A percentile compares a stretch with the other conserved stretches of the same genome.
These are phyloP conservation scores for Dioscorea dumetorum DNA, from an alignment of 106 monocot species.

Conservation along the genomic window DNA sequence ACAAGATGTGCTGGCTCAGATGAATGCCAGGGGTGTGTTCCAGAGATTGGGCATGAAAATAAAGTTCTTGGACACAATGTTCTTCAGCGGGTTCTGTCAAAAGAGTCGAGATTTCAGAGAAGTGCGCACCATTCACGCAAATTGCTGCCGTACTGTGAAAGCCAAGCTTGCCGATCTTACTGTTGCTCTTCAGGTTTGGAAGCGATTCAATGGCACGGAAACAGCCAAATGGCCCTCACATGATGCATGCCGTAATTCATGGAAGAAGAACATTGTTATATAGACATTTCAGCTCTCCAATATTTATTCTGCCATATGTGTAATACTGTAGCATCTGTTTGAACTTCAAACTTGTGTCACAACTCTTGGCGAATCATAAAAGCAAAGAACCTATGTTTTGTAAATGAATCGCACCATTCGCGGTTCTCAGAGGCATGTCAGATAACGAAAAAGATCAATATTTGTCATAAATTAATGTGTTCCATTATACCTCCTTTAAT, in stretches of 20 bases:
- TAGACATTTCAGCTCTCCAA: too few species aligned
- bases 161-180: conserved; percentile 48
- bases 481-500: too few species aligned
- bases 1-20: conserved; percentile 49
- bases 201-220: conserved; percentile 22
- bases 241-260: conserved; percentile 16
- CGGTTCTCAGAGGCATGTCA: too few species aligned
- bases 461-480: too few species aligned
- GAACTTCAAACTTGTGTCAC: too few species aligned
- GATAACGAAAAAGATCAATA: too few species aligned
- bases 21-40: conserved; percentile 35
- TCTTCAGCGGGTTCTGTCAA: conserved; percentile 58
- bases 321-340: too few species aligned
- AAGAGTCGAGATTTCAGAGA: conserved; percentile 19
- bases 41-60: conserved; percentile 30
- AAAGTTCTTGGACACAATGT: conserved; percentile 40
- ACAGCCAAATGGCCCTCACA: conserved; percentile 25
- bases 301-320: too few species aligned
- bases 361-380: too few species aligned
- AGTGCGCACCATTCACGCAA: conserved; percentile 41
- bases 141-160: conserved; percentile 45
- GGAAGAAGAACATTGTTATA: conserved; percentile 1
- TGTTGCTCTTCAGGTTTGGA: conserved; percentile 29
- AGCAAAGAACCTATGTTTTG: too few species aligned
- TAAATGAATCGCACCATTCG: too few species aligned